phyloP scores from a whole-genome alignment of 352 stramenopile species.

The Hyaloperonospora arabidopsidis region DNA sequence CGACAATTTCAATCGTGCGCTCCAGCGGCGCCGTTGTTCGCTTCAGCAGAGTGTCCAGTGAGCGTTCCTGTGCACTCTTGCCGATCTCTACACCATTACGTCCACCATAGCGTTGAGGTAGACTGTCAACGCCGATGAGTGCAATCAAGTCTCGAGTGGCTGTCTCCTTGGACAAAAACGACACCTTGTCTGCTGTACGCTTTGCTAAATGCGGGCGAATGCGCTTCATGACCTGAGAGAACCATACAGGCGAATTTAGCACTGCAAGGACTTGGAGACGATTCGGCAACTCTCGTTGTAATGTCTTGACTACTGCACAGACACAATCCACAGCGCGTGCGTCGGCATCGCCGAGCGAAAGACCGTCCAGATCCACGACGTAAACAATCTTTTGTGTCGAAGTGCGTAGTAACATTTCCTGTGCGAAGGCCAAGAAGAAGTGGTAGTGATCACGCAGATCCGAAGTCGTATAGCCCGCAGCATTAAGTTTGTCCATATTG shows the following conservation, averaged over 20 bases:
- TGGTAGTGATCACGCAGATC: conserved; percentile 69
- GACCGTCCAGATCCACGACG: conserved; percentile 66
- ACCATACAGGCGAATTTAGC: conserved; percentile 70
- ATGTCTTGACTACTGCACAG: conserved; percentile 39
- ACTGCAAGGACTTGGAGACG: conserved; percentile 51
- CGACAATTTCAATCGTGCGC: conserved; percentile 69
- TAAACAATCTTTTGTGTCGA: conserved; percentile 65
- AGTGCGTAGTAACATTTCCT: conserved; percentile 57
- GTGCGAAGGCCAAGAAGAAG: conserved; percentile 68
- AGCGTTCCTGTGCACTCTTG: conserved; percentile 68
- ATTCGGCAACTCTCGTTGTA: conserved; percentile 62
- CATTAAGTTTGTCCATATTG: conserved; percentile 65
- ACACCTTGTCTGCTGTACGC: conserved; percentile 59
- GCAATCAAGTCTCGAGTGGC: conserved; percentile 42
- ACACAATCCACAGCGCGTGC: conserved; percentile 59
- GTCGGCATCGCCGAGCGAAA: conserved; percentile 63
- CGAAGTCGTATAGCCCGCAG: conserved; percentile 58
- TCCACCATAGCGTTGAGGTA: conserved; percentile 65
- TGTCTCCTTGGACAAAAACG: conserved; percentile 41
- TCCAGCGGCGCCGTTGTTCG: conserved; percentile 64
- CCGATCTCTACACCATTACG: conserved; percentile 68
- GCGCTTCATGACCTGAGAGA: conserved; percentile 67
- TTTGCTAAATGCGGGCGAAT: conserved; percentile 46
- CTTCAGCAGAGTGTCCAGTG: conserved; percentile 53
- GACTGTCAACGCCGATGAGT: conserved; percentile 58